A percentile compares a stretch with the other conserved stretches of the same genome.
Conservation (phyloP, 1,139 yeast species). For the Waltiozyma sp. region DNA sequence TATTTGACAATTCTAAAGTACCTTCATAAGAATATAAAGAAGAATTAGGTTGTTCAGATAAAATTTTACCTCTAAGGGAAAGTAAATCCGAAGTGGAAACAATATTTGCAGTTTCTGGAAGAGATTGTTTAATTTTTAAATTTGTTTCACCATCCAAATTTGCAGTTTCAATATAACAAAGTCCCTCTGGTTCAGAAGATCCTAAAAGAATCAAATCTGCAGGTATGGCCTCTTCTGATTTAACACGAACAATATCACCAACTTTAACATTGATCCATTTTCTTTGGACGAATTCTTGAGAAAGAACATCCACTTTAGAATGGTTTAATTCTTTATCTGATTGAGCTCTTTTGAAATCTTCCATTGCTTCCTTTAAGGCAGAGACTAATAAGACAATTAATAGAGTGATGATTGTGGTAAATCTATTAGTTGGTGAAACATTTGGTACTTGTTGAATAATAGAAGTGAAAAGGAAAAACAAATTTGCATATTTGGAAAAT, state of each 20-base stretch:
- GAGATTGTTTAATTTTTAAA: conserved; percentile 85
- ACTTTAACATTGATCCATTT: conserved; percentile 86
- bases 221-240: conserved; percentile 86
- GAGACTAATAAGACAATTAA: conserved; percentile 78
- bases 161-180: conserved; percentile 95
- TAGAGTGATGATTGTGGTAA: conserved; percentile 89
- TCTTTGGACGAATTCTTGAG: conserved; percentile 47
- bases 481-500: conserved; percentile 91
- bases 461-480: conserved; percentile 88
- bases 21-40: conserved; percentile 94
- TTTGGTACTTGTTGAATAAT: conserved; percentile 93
- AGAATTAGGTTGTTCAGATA: conserved; percentile 90
- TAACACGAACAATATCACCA: conserved; percentile 82
- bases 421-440: conserved; percentile 93
- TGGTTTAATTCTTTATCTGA: conserved; percentile 87
- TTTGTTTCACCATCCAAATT: conserved; percentile 97
- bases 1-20: conserved; percentile 50
- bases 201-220: conserved; percentile 81
- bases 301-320: conserved; percentile 64
- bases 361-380: conserved; percentile 83
- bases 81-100: conserved; percentile 59
- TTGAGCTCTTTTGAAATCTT: conserved; percentile 77
- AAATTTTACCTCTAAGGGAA: conserved; percentile 41
- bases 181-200: conserved; percentile 96
- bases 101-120: conserved; percentile 62